These are phyloP conservation scores for Yueomyces sinensis DNA, from an alignment of 805 yeast species.

Conservation along the genomic window DNA sequence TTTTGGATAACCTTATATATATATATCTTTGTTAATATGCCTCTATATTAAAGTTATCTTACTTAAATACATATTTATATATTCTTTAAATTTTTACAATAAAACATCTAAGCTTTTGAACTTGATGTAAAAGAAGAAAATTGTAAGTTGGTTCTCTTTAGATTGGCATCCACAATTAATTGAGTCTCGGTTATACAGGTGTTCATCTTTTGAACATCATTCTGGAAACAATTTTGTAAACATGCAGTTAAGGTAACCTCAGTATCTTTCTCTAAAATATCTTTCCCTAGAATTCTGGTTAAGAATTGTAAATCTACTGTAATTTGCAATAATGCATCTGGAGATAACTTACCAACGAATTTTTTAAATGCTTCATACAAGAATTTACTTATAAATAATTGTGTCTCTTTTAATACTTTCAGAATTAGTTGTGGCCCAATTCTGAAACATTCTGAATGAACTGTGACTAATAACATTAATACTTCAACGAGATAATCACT, in stretches of 20 bases:
- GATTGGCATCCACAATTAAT: slow-evolving; percentile 20
- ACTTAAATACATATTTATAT: too few relatives aligned
- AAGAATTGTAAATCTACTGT: slow-evolving; percentile 43
- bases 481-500: slow-evolving; percentile 37
- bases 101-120: too few relatives aligned
- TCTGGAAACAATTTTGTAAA: slow-evolving; percentile 22
- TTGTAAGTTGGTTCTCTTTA: slow-evolving; percentile 19
- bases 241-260: slow-evolving; percentile 19
- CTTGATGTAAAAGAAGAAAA: slow-evolving; percentile 25
- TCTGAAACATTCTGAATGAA: slow-evolving; percentile 37
- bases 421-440: slow-evolving; percentile 35
- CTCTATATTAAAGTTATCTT: too few relatives aligned
- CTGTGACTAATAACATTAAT: slow-evolving; percentile 34
- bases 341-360: slow-evolving; percentile 31
- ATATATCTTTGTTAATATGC: too few relatives aligned
- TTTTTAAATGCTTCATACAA: slow-evolving; percentile 29
- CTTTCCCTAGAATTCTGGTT: slow-evolving; percentile 20
- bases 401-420: slow-evolving; percentile 31
- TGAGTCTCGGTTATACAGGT: slow-evolving; percentile 18
- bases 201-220: slow-evolving; percentile 13
- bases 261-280: slow-evolving; percentile 21
- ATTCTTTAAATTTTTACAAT: too few relatives aligned
- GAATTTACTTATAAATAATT: slow-evolving; percentile 26
- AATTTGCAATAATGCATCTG: slow-evolving; percentile 37
- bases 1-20: slow-evolving; percentile 34